Conservation (phyloP, 257 asterid species). For the Solanum phureja region DNA sequence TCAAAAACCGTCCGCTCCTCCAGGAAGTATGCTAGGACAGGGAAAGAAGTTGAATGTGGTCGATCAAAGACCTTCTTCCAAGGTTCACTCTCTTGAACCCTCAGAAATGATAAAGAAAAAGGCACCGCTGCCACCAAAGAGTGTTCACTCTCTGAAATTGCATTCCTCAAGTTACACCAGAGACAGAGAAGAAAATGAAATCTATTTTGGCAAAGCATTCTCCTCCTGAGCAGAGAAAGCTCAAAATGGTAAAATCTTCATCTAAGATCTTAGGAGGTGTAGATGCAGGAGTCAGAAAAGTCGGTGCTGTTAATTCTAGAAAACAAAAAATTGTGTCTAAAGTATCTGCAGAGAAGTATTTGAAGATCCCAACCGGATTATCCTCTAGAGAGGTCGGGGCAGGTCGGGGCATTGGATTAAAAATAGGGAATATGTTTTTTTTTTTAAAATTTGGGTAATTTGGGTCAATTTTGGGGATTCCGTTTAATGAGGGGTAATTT, state of each 20-base stretch:
- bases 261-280: slow-evolving; percentile 1
- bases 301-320: slow-evolving; percentile 1
- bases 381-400: too few species aligned
- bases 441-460: too few species aligned
- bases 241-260: slow-evolving; percentile 14
- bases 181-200: slow-evolving; percentile 18
- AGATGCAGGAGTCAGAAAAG: slow-evolving; percentile 23
- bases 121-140: slow-evolving; percentile 22
- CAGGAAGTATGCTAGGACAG: too few species aligned
- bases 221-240: slow-evolving; percentile 9
- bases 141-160: slow-evolving; percentile 18
- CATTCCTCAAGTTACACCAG: slow-evolving; percentile 11
- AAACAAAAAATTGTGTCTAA: slow-evolving; percentile 10
- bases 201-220: slow-evolving; percentile 10
- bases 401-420: too few species aligned
- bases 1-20: too few species aligned
- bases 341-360: slow-evolving; percentile 27
- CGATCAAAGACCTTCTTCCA: too few species aligned
- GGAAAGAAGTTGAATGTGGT: too few species aligned
- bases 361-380: slow-evolving; percentile 1
- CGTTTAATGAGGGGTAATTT: too few species aligned
- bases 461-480: too few species aligned
- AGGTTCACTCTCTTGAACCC: not conserved
- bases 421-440: too few species aligned
- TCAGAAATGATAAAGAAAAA: slow-evolving; percentile 55